Base-by-base conservation (phyloP, 179 eudicot genomes). In the Corrigiola litoralis region DNA sequence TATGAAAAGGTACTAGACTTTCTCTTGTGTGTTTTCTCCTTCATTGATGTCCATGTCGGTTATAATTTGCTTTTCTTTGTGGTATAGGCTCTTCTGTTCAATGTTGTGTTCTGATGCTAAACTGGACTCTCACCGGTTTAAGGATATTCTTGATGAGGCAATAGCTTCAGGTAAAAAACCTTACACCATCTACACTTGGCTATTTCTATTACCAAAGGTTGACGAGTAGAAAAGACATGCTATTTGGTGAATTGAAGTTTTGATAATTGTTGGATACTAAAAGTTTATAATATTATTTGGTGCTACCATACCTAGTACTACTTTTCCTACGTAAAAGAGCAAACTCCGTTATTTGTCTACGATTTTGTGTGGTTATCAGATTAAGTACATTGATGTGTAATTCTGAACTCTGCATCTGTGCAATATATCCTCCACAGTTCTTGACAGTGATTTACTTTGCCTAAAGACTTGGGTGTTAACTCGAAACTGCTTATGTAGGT, bases 61-160 rank as follows among this genome's bases (percentile, higher is more conserved):
- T 61, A 71, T 46, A n/a, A 20, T 41, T 37, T 52, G 4, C 18
- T 34, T 67, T n/a, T n/a, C 20, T 63, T 54, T 76, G 21, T 38
- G 7, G 32, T 55, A 12, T 76, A 94, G 99, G 89, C 84, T 94
- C 58, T 94, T 90, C 64, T 90, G 95, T 63, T 86, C 89, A 41
- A 84, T 94, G 99, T 67, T 94, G 53, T 94, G 99, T 74, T 94
- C 99, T 20, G 96, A 94, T 74, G 53, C 91, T 25, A 82, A 72
- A 74, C 74, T 94, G 75, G 99, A 94, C 78, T 86, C 99, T 40
- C 99, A 94, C 66, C 84, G 97, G 11, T 94, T 86, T 78, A 94
- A 90, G 80, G 97, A 90, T 80, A 81, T 90, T 34, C 78, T 94
- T 64, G 96, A 94, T 55, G 97, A 94, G 78, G 88, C 97, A 49